Conservation (phyloP, 129 eudicot genomes). For the Flaveria robusta region DNA sequence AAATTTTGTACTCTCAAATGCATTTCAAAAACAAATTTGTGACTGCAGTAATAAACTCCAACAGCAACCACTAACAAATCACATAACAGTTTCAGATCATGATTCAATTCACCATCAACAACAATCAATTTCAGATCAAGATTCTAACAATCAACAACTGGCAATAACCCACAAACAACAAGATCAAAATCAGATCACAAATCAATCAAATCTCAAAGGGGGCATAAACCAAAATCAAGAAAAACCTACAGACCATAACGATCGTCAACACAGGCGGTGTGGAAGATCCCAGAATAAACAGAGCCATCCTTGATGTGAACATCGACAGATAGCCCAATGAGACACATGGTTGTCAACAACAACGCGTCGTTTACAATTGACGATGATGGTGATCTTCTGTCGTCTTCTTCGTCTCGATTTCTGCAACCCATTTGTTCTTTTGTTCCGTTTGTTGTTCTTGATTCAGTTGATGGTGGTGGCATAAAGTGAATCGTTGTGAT, state of each 20-base stretch:
- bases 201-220: neutral
- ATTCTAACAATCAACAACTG: too few relatives aligned
- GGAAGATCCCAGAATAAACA: constrained; percentile 29
- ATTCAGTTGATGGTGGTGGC: neutral
- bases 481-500: constrained; percentile 20
- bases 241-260: constrained; percentile 69
- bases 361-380: constrained; percentile 52
- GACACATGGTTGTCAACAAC: constrained; percentile 74
- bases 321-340: constrained; percentile 77
- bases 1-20: neutral
- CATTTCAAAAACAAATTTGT: neutral
- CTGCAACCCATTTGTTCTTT: constrained; percentile 48
- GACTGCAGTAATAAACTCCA: neutral
- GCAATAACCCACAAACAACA: neutral
- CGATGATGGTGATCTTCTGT: constrained; percentile 28
- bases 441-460: neutral
- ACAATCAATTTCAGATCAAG: constrained; percentile 36
- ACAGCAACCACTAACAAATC: neutral
- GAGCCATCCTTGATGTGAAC: constrained; percentile 47
- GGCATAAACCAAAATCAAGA: constrained; percentile 40
- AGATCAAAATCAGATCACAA: constrained; percentile 32
- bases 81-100: constrained; percentile 19
- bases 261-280: constrained; percentile 60
- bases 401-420: constrained; percentile 31
- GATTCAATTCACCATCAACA: neutral